These are phyloP conservation scores for Striga hermonthica DNA, from an alignment of 305 asterid species.

Conservation along the genomic window DNA sequence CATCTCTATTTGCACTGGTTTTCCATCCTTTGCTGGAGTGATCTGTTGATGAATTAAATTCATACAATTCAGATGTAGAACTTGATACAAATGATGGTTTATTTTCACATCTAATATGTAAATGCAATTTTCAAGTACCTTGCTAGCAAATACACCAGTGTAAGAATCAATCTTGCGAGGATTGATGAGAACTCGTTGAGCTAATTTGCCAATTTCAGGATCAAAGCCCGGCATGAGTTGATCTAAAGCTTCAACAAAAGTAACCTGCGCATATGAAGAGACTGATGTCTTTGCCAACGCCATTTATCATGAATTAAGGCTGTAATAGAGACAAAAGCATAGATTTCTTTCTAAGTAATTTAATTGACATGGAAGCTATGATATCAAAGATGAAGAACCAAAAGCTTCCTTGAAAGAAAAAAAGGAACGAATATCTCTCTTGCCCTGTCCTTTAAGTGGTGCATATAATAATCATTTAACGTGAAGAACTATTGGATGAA, in stretches of 20 bases:
- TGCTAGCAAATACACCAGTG: constrained; percentile 94
- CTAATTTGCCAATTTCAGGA: constrained; percentile 92
- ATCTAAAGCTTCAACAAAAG: constrained; percentile 91
- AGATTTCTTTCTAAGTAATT: neutral
- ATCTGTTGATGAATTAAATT: constrained; percentile 48
- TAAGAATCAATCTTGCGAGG: constrained; percentile 89
- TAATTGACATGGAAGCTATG: constrained; percentile 22
- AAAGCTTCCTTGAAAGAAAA: too few relatives aligned
- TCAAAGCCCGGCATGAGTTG: constrained; percentile 98
- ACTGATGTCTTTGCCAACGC: too few relatives aligned
- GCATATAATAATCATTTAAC: neutral
- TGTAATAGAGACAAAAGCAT: neutral
- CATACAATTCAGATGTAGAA: neutral
- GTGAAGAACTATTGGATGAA: constrained; percentile 25
- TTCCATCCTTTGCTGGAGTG: constrained; percentile 93
- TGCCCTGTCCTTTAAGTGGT: constrained; percentile 20
- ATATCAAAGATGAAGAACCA: constrained; percentile 6
- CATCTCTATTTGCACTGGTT: constrained; percentile 86
- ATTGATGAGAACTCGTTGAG: constrained; percentile 86
- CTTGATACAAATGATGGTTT: constrained; percentile 9
- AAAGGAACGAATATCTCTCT: constrained; percentile 10
- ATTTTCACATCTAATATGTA: constrained; percentile 22
- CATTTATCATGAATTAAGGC: constrained; percentile 14
- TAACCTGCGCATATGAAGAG: constrained; percentile 53
- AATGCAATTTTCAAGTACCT: constrained; percentile 48